Percentiles rank a stretch among this genome's conserved stretches.
Evolutionary conservation across 169 alveolate species (phyloP).

Genomic region (Besnoitia besnoiti): DNA sequence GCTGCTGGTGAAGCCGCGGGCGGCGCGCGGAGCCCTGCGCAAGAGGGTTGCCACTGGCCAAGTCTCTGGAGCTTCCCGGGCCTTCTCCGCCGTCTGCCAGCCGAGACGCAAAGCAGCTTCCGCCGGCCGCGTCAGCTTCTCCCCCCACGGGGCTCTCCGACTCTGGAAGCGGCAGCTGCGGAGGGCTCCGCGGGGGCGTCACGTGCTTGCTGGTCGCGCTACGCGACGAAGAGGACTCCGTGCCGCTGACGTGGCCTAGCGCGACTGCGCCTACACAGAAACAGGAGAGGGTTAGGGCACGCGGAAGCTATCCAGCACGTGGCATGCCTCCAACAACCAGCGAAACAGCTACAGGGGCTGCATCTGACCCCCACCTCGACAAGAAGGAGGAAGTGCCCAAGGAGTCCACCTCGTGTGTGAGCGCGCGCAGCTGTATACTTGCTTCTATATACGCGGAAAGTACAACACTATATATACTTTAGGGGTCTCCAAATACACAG

Average conservation of each 20-base stretch:
- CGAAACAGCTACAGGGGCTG: neutral
- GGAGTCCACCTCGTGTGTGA: too few species aligned
- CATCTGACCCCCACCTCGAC: too few species aligned
- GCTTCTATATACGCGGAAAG: too few species aligned
- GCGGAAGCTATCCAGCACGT: neutral
- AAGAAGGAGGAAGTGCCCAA: too few species aligned
- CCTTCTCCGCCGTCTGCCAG: neutral
- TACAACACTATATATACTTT: too few species aligned
- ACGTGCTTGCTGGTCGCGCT: neutral
- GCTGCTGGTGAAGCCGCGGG: neutral
- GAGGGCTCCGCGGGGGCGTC: neutral
- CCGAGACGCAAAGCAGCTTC: neutral
- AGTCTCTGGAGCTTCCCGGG: neutral
- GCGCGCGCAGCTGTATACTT: too few species aligned
- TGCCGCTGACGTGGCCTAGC: slow-evolving; percentile 24
- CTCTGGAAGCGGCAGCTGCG: neutral
- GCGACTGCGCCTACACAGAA: neutral
- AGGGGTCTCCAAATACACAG: too few species aligned
- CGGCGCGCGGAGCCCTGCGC: too few species aligned
- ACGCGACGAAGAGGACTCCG: neutral
- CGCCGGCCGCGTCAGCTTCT: neutral
- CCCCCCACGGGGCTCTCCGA: neutral
- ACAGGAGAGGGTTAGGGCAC: neutral
- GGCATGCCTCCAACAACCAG: too few species aligned
- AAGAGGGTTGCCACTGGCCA: too few species aligned